Base-by-base conservation (phyloP, 768 basidiomycete species). In the Pleurotus eryngii region DNA sequence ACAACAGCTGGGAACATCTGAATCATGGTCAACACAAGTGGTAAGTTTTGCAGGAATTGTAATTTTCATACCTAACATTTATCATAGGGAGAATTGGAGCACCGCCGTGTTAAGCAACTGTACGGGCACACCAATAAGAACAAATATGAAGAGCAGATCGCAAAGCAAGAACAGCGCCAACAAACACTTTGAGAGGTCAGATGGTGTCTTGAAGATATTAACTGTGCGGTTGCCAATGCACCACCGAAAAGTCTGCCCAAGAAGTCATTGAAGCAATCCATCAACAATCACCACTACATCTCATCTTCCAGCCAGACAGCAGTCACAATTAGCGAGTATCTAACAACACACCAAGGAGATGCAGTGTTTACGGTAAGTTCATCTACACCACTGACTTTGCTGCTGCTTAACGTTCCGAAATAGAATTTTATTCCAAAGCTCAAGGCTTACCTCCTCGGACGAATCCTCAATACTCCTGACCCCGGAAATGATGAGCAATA, bases 81-180 rank as follows among this genome's bases (percentile, higher is more conserved):
- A n/a, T n/a, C n/a, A n/a, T n/a, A 75, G 74, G 70, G 73, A 5
- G 72, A 76, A 50, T 62, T 67, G 0, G 58, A 71, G 4, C 75
- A 76, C 53, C 68, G 60, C 0, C 55, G 57, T 0, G 59, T 72
- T 5, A 76, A 76, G 47, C 51, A 42, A 18, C 62, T 63, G 9
- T 70, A 73, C 50, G 54, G 37, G 3, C 59, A 63, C 3, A 68
- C 69, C 1, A 70, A 66, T 55, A 68, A 68, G 49, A 49, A 59
- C 18, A 40, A 59, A 3, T 17, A 50, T 4, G 58, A 55, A 5
- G 9, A 17, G 0, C 66, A 68, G 43, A 63, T 72, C 14, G 57
- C 61, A 26, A 60, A 67, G 43, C 56, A 64, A 11, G 66, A 71
- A 11, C 55, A 30, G 4, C 56, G 59, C 14, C 40, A 55, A 20